Base-by-base conservation (phyloP, 1,284 basidiomycete species). In the Ganoderma leucocontextum region DNA sequence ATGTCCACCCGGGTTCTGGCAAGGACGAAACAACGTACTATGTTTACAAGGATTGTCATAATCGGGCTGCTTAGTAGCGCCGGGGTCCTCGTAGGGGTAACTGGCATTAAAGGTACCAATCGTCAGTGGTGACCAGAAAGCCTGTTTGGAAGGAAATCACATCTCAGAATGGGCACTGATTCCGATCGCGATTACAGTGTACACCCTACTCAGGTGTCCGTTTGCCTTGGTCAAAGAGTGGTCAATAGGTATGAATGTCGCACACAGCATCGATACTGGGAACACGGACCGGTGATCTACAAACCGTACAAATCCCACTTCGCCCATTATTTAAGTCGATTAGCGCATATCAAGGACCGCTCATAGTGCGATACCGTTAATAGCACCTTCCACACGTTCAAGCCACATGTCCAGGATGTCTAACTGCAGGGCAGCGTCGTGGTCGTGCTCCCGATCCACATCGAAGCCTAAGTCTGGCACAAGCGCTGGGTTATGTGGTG, bases 401-500 rank as follows among this genome's bases (percentile, higher is more conserved):
- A 86, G 62, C 70, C 82, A 80, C 74, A 85, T 83, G 49, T 82
- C 76, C 57, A 86, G 70, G 17, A 86, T 83, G 8, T 80, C 80
- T 12, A 86, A 67, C 13, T 82, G 77, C 72, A 84, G 78, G 5
- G 78, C 74, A 39, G 76, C 73, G 33, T 73, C 70, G 47, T 63
- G 33, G 65, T 57, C 13, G 42, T 63, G 62, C 5, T 55, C 39
- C 12, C 64, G 47, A 22, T 58, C 62, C 33, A 55, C 22, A 17
- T 38, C n/a, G 4, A 44, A 41, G 22, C 41, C 38, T 15, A 60
- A 44, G 25, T 55, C 70, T 68, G 17, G 39, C 4, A 35, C 25
- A 17, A 25, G 15, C 10, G n/a, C 17, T 49, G 7, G n/a, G 29
- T 33, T 33, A 42, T 6, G 22, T 42, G 15, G 33, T 12, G 22